These are phyloP conservation scores for Dioscorea alata DNA, from an alignment of 106 monocot genomes.

Conservation along the genomic window DNA sequence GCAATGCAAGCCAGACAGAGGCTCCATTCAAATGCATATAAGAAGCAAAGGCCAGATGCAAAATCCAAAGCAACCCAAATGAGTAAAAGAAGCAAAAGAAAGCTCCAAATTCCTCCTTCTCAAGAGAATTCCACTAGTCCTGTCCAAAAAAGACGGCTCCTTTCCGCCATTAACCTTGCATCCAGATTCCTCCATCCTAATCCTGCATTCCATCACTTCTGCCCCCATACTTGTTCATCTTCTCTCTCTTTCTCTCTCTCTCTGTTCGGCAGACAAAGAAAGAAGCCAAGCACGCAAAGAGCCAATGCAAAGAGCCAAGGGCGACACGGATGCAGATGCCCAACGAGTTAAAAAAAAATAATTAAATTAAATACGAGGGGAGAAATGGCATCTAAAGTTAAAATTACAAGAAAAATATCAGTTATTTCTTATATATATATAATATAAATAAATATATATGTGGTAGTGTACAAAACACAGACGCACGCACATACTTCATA, in stretches of 20 bases:
- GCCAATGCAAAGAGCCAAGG: slow-evolving; percentile 45
- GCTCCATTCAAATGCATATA: slow-evolving; percentile 5
- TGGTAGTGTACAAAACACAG: too few relatives aligned
- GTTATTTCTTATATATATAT: too few relatives aligned
- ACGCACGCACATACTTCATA: too few relatives aligned
- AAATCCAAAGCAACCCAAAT: slow-evolving; percentile 15
- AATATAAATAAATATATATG: too few relatives aligned
- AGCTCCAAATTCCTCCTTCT: background rate
- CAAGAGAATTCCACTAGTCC: background rate
- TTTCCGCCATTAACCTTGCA: background rate
- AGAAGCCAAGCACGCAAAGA: slow-evolving; percentile 19
- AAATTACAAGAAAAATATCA: too few relatives aligned
- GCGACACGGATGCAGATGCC: too few relatives aligned
- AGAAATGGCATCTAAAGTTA: too few relatives aligned
- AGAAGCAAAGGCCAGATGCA: slow-evolving; percentile 26
- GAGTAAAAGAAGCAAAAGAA: background rate
- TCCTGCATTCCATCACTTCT: too few relatives aligned
- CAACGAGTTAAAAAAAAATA: background rate
- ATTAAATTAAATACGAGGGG: background rate
- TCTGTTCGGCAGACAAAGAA: slow-evolving; percentile 1
- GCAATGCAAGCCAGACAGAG: slow-evolving; percentile 3
- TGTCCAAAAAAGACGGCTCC: background rate
- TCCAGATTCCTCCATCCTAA: too few relatives aligned
- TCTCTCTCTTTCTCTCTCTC: background rate
- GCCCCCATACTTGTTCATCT: background rate